Conservation (phyloP, 768 basidiomycete species). For the Leccinum broughii region DNA sequence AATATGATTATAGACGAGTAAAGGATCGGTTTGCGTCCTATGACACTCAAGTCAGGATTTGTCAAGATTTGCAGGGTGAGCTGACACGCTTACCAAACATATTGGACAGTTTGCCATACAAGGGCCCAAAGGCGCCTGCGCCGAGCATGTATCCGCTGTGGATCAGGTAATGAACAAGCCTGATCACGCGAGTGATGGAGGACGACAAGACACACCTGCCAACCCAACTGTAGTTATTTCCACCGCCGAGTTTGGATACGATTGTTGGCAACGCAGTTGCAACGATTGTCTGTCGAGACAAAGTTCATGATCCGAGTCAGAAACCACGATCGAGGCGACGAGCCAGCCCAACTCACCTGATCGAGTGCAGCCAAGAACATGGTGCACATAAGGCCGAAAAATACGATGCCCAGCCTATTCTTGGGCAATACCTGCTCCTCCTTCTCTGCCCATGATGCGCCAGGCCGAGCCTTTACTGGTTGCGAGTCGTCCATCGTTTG, state of each 20-base stretch:
- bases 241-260: constrained; percentile 62
- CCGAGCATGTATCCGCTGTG: constrained; percentile 72
- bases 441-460: constrained; percentile 53
- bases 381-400: constrained; percentile 33
- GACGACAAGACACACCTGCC: constrained; percentile 47
- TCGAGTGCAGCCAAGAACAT: constrained; percentile 51
- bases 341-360: constrained; percentile 41
- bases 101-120: constrained; percentile 80
- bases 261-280: constrained; percentile 80
- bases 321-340: background rate
- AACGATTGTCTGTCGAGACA: constrained; percentile 53
- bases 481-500: constrained; percentile 7
- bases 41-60: background rate
- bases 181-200: background rate
- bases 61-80: constrained; percentile 23
- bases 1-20: constrained; percentile 67
- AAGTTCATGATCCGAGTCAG: background rate
- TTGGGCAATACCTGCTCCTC: constrained; percentile 57
- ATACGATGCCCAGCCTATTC: constrained; percentile 26
- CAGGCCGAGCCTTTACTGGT: constrained; percentile 36
- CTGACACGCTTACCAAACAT: constrained; percentile 35
- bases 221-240: constrained; percentile 69
- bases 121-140: constrained; percentile 62
- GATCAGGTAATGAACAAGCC: background rate
- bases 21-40: constrained; percentile 70